Conservation (phyloP, 768 basidiomycete genomes). For the Trametes villosa region DNA sequence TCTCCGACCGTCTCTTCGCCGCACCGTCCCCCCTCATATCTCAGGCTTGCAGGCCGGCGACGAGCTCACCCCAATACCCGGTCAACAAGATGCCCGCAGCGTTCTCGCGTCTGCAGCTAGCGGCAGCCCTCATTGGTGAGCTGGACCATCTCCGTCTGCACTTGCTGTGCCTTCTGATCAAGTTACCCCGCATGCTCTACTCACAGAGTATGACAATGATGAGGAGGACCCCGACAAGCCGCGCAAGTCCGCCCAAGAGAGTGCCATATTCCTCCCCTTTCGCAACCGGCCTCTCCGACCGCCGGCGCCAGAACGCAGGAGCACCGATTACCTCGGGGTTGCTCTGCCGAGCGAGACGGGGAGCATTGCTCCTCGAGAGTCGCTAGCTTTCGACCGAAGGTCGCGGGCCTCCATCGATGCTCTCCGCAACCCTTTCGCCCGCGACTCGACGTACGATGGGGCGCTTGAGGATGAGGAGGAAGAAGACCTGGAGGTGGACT, state of each 20-base stretch:
- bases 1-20: not conserved
- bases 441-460: slow-evolving; percentile 61
- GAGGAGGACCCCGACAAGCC: slow-evolving; percentile 64
- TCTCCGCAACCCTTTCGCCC: slow-evolving; percentile 75
- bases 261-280: slow-evolving; percentile 84
- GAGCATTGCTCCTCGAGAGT: slow-evolving; percentile 43
- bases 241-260: slow-evolving; percentile 73
- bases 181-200: not conserved
- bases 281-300: slow-evolving; percentile 54
- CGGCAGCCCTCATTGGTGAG: slow-evolving; percentile 81
- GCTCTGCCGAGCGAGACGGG: slow-evolving; percentile 65
- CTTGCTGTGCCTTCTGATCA: not conserved
- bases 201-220: slow-evolving; percentile 89
- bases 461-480: slow-evolving; percentile 54
- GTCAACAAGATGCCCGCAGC: slow-evolving; percentile 33
- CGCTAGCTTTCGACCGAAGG: slow-evolving; percentile 25
- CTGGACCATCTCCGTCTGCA: slow-evolving; percentile 4
- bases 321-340: slow-evolving; percentile 68
- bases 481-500: slow-evolving; percentile 71
- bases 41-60: not conserved
- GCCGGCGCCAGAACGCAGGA: slow-evolving; percentile 49
- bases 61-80: not conserved
- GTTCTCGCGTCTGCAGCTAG: slow-evolving; percentile 86
- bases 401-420: slow-evolving; percentile 64
- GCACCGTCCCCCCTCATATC: not conserved